A percentile compares a stretch with the other conserved stretches of the same genome.
These are phyloP conservation scores for Euphrasia arctica DNA, from an alignment of 305 asterid species.

Conservation along the genomic window DNA sequence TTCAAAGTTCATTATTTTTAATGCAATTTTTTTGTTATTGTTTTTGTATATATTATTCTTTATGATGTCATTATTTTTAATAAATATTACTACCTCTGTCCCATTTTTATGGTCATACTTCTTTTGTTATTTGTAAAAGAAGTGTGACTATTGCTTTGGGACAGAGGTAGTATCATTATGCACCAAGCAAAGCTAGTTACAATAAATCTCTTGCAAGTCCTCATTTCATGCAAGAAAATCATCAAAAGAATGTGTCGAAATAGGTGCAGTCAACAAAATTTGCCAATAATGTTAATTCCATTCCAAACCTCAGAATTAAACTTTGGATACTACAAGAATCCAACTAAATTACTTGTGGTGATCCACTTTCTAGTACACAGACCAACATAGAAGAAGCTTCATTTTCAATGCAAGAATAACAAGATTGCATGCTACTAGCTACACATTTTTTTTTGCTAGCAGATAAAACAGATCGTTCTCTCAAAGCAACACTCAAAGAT, in stretches of 20 bases:
- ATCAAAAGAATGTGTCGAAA: neutral
- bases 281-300: neutral
- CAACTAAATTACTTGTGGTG: neutral
- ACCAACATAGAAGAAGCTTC: neutral
- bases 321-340: neutral
- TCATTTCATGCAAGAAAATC: neutral
- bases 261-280: neutral
- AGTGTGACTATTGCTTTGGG: no score
- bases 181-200: no score
- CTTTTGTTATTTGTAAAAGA: no score
- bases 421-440: constrained; percentile 19
- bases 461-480: constrained; percentile 14
- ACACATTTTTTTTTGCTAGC: constrained; percentile 25
- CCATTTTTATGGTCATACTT: no score
- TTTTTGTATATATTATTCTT: no score
- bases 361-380: neutral
- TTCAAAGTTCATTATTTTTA: no score
- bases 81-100: no score
- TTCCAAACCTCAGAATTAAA: neutral
- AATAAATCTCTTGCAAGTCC: neutral
- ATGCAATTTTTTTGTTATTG: no score
- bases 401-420: constrained; percentile 1
- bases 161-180: no score
- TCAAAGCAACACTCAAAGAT: neutral
- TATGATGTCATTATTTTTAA: no score